Conservation (phyloP, 345 rosid species). For the Sisymbrium altissimum region DNA sequence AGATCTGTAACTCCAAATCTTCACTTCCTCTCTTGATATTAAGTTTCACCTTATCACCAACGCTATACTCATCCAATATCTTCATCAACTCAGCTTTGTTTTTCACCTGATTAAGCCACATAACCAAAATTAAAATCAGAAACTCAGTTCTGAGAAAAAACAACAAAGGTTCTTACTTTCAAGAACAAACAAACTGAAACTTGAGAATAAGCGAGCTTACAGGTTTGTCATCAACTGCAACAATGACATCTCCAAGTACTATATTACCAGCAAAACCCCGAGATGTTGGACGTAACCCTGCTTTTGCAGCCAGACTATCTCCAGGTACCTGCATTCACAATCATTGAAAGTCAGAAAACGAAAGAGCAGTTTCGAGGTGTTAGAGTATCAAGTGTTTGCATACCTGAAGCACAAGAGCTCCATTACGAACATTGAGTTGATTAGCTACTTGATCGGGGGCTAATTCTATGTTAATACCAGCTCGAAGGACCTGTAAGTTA, state of each 20-base stretch:
- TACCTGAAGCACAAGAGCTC: slow-evolving; percentile 88
- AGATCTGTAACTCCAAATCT: slow-evolving; percentile 55
- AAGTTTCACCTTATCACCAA: slow-evolving; percentile 64
- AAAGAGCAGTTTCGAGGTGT: not conserved
- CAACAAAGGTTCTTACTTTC: not conserved
- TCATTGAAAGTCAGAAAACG: slow-evolving; percentile 40
- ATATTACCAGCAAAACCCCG: slow-evolving; percentile 91
- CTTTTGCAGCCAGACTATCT: slow-evolving; percentile 69
- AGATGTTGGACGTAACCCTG: slow-evolving; percentile 69
- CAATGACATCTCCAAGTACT: slow-evolving; percentile 78
- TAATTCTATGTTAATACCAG: slow-evolving; percentile 77
- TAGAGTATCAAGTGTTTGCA: not conserved
- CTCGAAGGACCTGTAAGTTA: slow-evolving; percentile 62
- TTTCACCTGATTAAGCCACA: slow-evolving; percentile 52
- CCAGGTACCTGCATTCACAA: slow-evolving; percentile 56
- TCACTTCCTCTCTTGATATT: slow-evolving; percentile 70
- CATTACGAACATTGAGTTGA: slow-evolving; percentile 89
- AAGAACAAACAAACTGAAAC: slow-evolving; percentile 6
- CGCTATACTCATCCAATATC: slow-evolving; percentile 74
- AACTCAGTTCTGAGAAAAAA: not conserved
- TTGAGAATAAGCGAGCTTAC: slow-evolving; percentile 38
- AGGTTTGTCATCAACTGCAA: slow-evolving; percentile 62
- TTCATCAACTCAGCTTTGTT: slow-evolving; percentile 72
- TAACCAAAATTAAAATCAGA: not conserved
- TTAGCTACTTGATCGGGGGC: slow-evolving; percentile 85